Base-by-base conservation (phyloP, 2,329 filamentous ascomycete genomes). In the Sporothrix phasma region DNA sequence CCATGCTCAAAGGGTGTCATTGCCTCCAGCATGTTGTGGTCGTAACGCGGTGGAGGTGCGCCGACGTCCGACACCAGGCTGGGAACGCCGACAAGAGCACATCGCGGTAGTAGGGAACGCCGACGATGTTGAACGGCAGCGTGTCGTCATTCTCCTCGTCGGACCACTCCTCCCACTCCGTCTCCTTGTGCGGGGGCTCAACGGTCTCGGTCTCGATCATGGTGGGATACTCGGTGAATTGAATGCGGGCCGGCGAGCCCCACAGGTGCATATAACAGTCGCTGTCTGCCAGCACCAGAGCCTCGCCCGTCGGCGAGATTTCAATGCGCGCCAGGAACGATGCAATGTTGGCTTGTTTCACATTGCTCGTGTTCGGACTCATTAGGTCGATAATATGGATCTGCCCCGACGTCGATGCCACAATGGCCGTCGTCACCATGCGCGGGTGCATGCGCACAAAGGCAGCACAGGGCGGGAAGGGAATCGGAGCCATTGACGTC, bases 381-480 rank as follows among this genome's bases (percentile, higher is more conserved):
- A 95, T 91, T 5, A 99, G 83, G 74, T 99, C 94, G 60, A 97
- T 91, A 15, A 97, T 88, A 73, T 99, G 93, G 74, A 99, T 89
- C 74, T 97, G 92, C 1, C 95, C 94, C 49, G 86, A 89, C 71
- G 95, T 91, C 2, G 93, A 96, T 31, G 92, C 87, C 59, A 99
- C 90, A 66, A 99, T 92, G 70, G 90, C 93, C 0, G 95, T 97
- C 0, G 94, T 97, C 22, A 92, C 88, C 84, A 99, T 89, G 70
- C 92, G 88, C 1, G 95, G 94, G 74, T 99, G 94, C 89, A 99
- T 94, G 65, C 94, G 87, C 47, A 97, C 92, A 77, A 92, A 96
- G 41, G 94, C 93, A 43, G 93, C 94, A 10, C 94, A 92, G 2
- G 92, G 88, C 64, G 94, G 93, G 69, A 88, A 99, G 0, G 94